Conservation (phyloP, 306 rosid species). For the Vachellia collinsii region DNA sequence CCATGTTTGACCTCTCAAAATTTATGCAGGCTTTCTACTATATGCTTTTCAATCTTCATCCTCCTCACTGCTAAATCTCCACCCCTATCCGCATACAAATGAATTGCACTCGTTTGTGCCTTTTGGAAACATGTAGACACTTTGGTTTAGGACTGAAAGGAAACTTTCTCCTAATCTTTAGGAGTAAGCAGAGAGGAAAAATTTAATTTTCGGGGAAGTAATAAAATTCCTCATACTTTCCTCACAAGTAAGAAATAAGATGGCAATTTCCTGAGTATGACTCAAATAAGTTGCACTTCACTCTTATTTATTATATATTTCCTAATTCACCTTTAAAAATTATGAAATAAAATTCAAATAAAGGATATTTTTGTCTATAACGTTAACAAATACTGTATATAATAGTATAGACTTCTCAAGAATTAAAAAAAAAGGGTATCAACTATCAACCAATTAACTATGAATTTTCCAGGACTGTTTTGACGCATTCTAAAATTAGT, state of each 20-base stretch:
- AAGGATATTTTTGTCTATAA: not conserved
- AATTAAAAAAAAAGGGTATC: not conserved
- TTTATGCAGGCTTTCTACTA: not conserved
- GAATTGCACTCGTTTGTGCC: not conserved
- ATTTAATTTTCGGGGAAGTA: not conserved
- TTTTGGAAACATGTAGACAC: not conserved
- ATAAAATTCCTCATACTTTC: not conserved
- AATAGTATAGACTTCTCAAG: not conserved
- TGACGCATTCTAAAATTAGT: not conserved
- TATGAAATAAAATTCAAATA: not conserved
- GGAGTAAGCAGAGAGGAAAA: not conserved
- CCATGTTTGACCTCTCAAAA: not conserved
- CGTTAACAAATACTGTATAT: not conserved
- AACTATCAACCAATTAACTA: not conserved
- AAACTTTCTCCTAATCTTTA: not conserved
- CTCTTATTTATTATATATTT: not conserved
- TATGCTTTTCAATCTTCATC: not conserved
- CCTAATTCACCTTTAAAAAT: not conserved
- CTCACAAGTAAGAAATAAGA: not conserved
- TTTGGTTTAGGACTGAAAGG: slow-evolving; percentile 5
- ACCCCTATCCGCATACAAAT: not conserved
- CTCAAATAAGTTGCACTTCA: not conserved
- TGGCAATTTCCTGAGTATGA: not conserved
- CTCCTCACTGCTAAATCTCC: not conserved
- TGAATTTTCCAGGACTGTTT: not conserved